Conservation (phyloP, 1,139 yeast genomes). For the Yarrowia galli region DNA sequence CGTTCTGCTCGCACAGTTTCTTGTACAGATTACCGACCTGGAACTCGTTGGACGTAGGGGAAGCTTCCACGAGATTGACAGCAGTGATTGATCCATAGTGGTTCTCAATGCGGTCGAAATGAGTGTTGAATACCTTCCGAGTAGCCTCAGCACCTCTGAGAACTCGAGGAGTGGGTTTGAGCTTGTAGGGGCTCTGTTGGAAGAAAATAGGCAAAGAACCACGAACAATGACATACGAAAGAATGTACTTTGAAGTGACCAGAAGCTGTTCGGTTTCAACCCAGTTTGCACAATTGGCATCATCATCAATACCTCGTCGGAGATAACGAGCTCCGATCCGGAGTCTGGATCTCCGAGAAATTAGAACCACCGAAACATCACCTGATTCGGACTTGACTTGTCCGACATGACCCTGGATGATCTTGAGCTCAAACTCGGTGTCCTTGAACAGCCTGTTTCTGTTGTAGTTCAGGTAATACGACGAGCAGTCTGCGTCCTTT, state of each 20-base stretch:
- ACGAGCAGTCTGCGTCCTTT: not conserved
- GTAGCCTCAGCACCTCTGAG: slow-evolving; percentile 49
- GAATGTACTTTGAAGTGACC: slow-evolving; percentile 18
- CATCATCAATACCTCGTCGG: slow-evolving; percentile 56
- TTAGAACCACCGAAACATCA: slow-evolving; percentile 48
- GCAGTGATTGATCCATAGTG: slow-evolving; percentile 48
- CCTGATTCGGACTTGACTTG: slow-evolving; percentile 44
- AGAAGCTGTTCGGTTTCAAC: slow-evolving; percentile 56
- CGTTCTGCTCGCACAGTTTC: slow-evolving; percentile 45
- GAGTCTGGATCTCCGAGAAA: slow-evolving; percentile 53
- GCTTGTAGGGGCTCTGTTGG: slow-evolving; percentile 58
- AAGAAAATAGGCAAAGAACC: slow-evolving; percentile 64
- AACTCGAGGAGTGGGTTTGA: slow-evolving; percentile 55
- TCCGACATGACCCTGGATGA: slow-evolving; percentile 53
- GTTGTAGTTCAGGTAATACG: slow-evolving; percentile 30
- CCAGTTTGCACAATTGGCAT: slow-evolving; percentile 58
- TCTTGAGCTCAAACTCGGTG: slow-evolving; percentile 46
- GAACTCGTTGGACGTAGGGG: slow-evolving; percentile 49
- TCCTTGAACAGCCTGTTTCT: slow-evolving; percentile 44
- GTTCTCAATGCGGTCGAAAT: slow-evolving; percentile 48
- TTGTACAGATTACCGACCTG: slow-evolving; percentile 52
- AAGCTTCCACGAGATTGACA: slow-evolving; percentile 53
- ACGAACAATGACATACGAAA: slow-evolving; percentile 47
- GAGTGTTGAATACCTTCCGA: slow-evolving; percentile 47
- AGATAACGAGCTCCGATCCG: slow-evolving; percentile 59